These are phyloP conservation scores for Rhynchosporium graminicola DNA, from an alignment of 2,329 filamentous ascomycete genomes.

Conservation along the genomic window DNA sequence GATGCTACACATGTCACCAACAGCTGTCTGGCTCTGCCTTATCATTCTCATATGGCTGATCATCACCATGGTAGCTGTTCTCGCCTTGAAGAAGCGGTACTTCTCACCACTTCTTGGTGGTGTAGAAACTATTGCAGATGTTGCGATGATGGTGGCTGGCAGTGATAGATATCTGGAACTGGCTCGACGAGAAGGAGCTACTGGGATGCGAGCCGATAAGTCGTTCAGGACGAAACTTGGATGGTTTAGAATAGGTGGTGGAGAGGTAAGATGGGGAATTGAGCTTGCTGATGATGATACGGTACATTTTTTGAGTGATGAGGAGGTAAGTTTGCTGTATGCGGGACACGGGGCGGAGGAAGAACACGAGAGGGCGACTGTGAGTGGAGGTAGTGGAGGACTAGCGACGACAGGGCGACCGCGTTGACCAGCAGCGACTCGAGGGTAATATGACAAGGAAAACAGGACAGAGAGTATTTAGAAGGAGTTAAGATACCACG, in stretches of 20 bases:
- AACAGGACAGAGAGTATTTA: too few relatives aligned
- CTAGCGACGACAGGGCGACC: background rate
- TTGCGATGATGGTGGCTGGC: slow-evolving; percentile 1
- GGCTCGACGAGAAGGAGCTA: background rate
- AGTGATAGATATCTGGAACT: background rate
- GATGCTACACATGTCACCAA: background rate
- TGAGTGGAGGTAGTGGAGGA: too few relatives aligned
- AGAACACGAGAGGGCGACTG: background rate
- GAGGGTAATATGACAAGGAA: too few relatives aligned
- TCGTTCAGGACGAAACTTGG: slow-evolving; percentile 1
- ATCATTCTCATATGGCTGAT: background rate
- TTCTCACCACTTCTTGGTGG: slow-evolving; percentile 6
- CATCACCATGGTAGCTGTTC: background rate
- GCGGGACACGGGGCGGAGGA: background rate
- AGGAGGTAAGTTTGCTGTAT: background rate
- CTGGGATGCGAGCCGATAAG: background rate
- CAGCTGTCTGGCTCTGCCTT: background rate
- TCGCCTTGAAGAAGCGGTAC: background rate
- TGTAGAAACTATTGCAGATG: background rate
- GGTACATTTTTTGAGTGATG: background rate
- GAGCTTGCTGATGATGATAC: slow-evolving; percentile 6
- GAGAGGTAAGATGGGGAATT: background rate
- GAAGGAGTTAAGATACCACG: too few relatives aligned
- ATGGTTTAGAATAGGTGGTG: background rate
- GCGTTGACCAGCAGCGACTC: background rate